phyloP scores from a whole-genome alignment of 2,329 filamentous ascomycete species.

The Ophiocordyceps robertsii region DNA sequence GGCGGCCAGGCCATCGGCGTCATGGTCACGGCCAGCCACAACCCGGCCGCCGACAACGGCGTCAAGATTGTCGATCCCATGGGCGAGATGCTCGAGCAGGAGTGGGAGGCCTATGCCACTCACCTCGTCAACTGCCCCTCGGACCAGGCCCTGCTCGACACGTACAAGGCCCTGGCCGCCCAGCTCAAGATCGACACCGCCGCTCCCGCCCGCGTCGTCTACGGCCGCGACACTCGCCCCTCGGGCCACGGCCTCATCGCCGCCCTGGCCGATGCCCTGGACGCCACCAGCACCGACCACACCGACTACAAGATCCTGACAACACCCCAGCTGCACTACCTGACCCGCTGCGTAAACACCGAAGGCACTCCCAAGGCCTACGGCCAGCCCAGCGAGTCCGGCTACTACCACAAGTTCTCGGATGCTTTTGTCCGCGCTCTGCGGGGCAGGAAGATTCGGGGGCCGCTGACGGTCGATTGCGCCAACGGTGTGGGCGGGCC shows the following conservation, averaged over 20 bases:
- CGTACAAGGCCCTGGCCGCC: conserved; percentile 63
- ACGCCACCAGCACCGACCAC: conserved; percentile 59
- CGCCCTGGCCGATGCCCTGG: conserved; percentile 67
- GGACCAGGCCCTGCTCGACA: conserved; percentile 60
- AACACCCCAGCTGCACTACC: conserved; percentile 95
- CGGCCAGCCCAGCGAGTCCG: conserved; percentile 74
- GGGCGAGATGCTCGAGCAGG: conserved; percentile 94
- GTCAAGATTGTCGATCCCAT: conserved; percentile 95
- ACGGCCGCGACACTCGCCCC: conserved; percentile 83
- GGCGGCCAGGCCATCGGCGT: conserved; percentile 86
- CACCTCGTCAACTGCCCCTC: conserved; percentile 72
- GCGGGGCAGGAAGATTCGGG: conserved; percentile 59
- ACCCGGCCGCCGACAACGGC: conserved; percentile 79
- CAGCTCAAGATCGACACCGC: conserved; percentile 63
- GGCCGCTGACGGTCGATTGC: conserved; percentile 75
- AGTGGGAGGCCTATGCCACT: conserved; percentile 87
- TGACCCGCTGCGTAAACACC: conserved; percentile 90
- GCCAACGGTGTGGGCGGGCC: conserved; percentile 94
- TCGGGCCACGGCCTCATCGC: conserved; percentile 75
- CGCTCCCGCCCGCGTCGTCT: conserved; percentile 66
- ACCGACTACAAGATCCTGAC: conserved; percentile 85
- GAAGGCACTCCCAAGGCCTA: conserved; percentile 78
- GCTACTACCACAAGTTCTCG: conserved; percentile 89
- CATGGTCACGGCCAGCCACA: conserved; percentile 93
- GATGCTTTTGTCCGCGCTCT: conserved; percentile 76